Conservation (phyloP, 345 rosid species). For the Erysimum cheiranthoides region DNA sequence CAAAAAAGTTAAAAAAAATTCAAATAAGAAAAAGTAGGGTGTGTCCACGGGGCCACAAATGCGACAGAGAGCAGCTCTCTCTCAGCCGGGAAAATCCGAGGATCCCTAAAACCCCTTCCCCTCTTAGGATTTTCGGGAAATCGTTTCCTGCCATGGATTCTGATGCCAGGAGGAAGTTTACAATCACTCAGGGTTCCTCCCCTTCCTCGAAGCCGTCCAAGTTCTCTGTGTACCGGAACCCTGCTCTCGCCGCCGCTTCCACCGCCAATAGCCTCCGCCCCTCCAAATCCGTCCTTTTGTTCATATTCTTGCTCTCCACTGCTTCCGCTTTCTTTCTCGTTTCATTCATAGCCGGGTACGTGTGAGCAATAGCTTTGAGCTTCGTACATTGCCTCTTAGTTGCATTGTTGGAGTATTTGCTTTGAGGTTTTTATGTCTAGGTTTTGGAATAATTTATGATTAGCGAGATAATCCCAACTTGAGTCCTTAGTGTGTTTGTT, state of each 20-base stretch:
- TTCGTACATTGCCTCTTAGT: conserved; percentile 18
- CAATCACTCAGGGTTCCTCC: conserved; percentile 36
- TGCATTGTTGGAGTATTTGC: conserved; percentile 1
- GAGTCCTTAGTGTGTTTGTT: not conserved
- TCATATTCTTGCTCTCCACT: conserved; percentile 60
- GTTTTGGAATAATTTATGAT: conserved; percentile 28
- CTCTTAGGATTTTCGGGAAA: not conserved
- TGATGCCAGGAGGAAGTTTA: conserved; percentile 30
- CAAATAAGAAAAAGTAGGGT: not conserved
- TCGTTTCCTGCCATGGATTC: conserved; percentile 35
- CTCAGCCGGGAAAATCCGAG: conserved; percentile 20
- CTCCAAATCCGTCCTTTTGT: conserved; percentile 62
- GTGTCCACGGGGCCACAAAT: not conserved
- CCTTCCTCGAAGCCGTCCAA: conserved; percentile 56
- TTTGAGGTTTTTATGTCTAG: not conserved
- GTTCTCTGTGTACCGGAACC: conserved; percentile 86
- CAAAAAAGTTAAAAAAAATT: too few relatives aligned
- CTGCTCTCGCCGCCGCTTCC: conserved; percentile 74
- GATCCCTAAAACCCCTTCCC: conserved; percentile 31
- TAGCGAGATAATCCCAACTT: conserved; percentile 7
- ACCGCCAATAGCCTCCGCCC: conserved; percentile 79
- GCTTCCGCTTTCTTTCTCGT: conserved; percentile 69
- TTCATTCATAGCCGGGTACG: conserved; percentile 61
- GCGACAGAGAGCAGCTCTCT: conserved; percentile 28
- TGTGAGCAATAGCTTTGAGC: conserved; percentile 14